phyloP scores from a whole-genome alignment of 164 flowering plant species.

The Houttuynia cordata region DNA sequence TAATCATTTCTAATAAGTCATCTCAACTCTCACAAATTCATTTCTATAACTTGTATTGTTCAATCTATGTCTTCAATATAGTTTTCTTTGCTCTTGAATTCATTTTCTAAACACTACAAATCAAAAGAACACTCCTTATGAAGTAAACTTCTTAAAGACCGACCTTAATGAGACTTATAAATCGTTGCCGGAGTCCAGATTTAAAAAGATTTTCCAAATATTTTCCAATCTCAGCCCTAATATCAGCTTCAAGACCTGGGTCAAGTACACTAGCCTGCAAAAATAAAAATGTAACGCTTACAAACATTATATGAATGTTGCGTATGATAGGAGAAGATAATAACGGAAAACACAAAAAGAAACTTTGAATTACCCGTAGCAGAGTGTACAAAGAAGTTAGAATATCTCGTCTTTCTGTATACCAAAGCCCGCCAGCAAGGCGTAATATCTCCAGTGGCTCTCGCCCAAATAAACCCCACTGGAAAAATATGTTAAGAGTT shows the following conservation, averaged over 20 bases:
- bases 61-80: no score
- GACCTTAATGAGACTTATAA: conserved; percentile 78
- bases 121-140: no score
- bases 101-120: no score
- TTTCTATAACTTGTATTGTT: no score
- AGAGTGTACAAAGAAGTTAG: conserved; percentile 58
- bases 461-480: conserved; percentile 91
- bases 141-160: not conserved
- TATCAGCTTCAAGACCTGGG: conserved; percentile 71
- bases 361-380: conserved; percentile 45
- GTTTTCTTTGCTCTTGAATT: not conserved
- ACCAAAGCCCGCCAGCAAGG: conserved; percentile 96
- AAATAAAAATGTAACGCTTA: not conserved
- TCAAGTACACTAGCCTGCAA: conserved; percentile 91
- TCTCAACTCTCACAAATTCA: no score
- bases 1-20: no score
- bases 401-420: conserved; percentile 85
- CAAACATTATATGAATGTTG: no score
- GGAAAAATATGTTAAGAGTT: not conserved
- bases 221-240: conserved; percentile 60
- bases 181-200: conserved; percentile 73
- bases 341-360: not conserved
- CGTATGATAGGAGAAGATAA: not conserved
- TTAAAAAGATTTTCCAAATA: conserved; percentile 69
- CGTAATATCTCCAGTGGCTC: conserved; percentile 80